Percentiles rank a stretch among this genome's conserved stretches.
Conservation (phyloP, 1,284 basidiomycete genomes). For the Ceratobasidium papillatum region DNA sequence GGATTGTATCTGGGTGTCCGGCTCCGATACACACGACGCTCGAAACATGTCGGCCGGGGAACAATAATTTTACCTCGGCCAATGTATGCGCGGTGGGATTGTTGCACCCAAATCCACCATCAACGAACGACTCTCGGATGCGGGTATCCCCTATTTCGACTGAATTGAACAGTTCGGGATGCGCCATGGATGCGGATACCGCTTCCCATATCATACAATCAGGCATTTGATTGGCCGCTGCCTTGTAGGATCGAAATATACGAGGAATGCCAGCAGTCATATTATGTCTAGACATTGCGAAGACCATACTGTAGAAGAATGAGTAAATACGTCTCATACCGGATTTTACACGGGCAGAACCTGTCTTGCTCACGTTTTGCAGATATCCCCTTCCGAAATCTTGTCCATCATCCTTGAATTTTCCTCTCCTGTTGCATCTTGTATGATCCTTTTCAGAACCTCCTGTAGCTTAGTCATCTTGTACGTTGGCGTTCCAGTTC, state of each 20-base stretch:
- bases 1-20: neutral
- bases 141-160: neutral
- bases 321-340: no score
- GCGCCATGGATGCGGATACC: constrained; percentile 3
- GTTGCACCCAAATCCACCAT: neutral
- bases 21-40: constrained; percentile 10
- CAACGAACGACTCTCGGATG: neutral
- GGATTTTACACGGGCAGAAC: no score
- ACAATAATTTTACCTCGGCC: neutral
- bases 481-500: neutral
- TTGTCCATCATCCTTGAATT: neutral
- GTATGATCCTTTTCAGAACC: neutral
- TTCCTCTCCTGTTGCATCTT: neutral
- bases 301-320: constrained; percentile 6
- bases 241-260: constrained; percentile 9
- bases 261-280: neutral
- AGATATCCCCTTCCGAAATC: neutral
- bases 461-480: no score
- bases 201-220: constrained; percentile 22
- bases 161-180: constrained; percentile 19
- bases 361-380: constrained; percentile 8
- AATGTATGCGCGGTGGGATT: constrained; percentile 2
- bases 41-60: neutral
- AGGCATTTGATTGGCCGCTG: neutral
- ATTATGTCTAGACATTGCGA: constrained; percentile 9